These are phyloP conservation scores for Cytospora mali DNA, from an alignment of 2,329 filamentous ascomycete genomes.

Conservation along the genomic window DNA sequence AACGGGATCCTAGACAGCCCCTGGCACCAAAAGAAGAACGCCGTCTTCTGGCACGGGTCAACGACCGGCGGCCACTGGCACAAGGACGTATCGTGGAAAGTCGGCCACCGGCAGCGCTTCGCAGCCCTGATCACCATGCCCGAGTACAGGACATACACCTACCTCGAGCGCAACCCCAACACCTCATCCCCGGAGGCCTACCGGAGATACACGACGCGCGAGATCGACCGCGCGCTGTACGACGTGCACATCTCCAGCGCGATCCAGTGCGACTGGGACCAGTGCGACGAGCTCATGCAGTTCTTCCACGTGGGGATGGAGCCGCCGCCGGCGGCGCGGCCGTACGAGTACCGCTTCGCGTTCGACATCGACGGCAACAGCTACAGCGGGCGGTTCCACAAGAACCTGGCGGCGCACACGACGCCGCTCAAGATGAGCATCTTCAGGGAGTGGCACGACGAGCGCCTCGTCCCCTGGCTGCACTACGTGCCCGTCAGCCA, in stretches of 20 bases:
- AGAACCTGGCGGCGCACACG: constrained; percentile 50
- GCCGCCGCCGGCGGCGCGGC: constrained; percentile 17
- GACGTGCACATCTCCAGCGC: constrained; percentile 23
- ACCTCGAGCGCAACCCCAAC: constrained; percentile 8
- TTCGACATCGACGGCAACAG: constrained; percentile 61
- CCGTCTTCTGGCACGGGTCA: constrained; percentile 26
- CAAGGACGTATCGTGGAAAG: constrained; percentile 11
- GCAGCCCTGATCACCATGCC: constrained; percentile 15
- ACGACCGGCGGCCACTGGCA: constrained; percentile 25
- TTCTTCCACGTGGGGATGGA: constrained; percentile 29
- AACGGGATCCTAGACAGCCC: constrained; percentile 10
- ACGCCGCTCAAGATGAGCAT: constrained; percentile 55
- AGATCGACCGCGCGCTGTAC: constrained; percentile 22
- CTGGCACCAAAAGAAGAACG: constrained; percentile 25
- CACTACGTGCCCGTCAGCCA: constrained; percentile 59
- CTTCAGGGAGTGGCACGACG: constrained; percentile 60
- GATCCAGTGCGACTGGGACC: constrained; percentile 12
- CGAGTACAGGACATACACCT: constrained; percentile 1
- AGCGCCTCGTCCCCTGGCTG: constrained; percentile 57
- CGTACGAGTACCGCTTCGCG: constrained; percentile 44
- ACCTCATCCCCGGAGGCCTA: neutral
- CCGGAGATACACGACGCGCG: neutral
- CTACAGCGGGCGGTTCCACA: constrained; percentile 56
- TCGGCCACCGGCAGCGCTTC: constrained; percentile 24
- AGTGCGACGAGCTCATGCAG: constrained; percentile 27